Evolutionary conservation across 371 early-diverging fungal genomes (phyloP).

Genomic region (Mucor mucedo): DNA sequence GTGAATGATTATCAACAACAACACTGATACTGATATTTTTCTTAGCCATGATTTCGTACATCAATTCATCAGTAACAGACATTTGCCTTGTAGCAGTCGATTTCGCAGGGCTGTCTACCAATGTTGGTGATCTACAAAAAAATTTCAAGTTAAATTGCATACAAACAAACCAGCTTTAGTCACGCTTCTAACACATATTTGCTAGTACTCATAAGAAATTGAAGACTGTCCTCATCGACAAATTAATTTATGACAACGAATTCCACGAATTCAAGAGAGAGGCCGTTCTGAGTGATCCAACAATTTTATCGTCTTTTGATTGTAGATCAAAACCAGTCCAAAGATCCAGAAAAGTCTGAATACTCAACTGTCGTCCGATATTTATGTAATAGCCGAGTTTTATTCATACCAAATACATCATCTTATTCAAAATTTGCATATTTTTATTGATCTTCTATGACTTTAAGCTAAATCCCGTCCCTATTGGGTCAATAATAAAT

Average conservation of each 20-base stretch:
- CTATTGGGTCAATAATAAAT: too few species aligned
- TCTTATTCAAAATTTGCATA: too few species aligned
- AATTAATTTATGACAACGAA: constrained; percentile 6
- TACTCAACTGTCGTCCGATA: constrained; percentile 9
- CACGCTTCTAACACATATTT: constrained; percentile 24
- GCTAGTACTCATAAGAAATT: constrained; percentile 22
- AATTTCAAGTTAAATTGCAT: constrained; percentile 23
- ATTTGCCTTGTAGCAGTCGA: constrained; percentile 27
- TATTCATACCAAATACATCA: too few species aligned
- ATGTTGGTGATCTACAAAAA: constrained; percentile 20
- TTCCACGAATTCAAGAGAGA: constrained; percentile 24
- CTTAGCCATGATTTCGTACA: constrained; percentile 25
- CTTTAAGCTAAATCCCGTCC: too few species aligned
- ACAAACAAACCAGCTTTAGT: constrained; percentile 24
- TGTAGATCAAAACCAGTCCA: constrained; percentile 25
- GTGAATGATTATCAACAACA: constrained; percentile 26
- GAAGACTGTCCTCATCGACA: constrained; percentile 14
- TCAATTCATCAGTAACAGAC: constrained; percentile 28
- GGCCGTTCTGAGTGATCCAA: constrained; percentile 24
- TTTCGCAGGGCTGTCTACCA: constrained; percentile 27
- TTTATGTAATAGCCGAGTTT: constrained; percentile 11
- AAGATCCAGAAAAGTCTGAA: constrained; percentile 28
- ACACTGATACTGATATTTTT: constrained; percentile 26
- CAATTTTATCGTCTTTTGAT: constrained; percentile 22
- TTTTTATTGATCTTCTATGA: too few species aligned